Evolutionary conservation across 305 asterid genomes (phyloP).

Genomic region (Rubia peregrina): DNA sequence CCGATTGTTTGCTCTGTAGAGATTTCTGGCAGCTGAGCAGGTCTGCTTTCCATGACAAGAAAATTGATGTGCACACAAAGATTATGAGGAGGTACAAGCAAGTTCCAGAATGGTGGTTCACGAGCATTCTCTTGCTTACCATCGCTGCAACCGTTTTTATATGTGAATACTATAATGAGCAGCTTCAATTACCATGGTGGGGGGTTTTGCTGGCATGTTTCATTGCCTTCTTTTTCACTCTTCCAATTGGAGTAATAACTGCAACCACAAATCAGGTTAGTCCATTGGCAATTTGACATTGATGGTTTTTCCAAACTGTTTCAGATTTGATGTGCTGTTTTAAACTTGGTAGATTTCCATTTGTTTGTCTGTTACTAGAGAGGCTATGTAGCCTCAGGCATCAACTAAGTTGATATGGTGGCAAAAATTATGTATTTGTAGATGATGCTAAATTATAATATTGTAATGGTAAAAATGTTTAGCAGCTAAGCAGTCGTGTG

Average conservation of each 20-base stretch:
- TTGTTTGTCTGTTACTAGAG: neutral
- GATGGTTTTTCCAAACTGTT: neutral
- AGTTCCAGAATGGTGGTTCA: slow-evolving; percentile 96
- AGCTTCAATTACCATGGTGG: slow-evolving; percentile 98
- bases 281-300: neutral
- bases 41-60: slow-evolving; percentile 64
- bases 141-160: slow-evolving; percentile 56
- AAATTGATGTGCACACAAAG: slow-evolving; percentile 74
- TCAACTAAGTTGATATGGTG: neutral
- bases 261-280: slow-evolving; percentile 91
- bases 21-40: slow-evolving; percentile 72
- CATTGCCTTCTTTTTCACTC: slow-evolving; percentile 75
- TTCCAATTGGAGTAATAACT: slow-evolving; percentile 81
- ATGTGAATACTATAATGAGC: slow-evolving; percentile 53
- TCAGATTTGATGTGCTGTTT: neutral
- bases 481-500: too few relatives aligned
- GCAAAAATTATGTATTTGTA: neutral
- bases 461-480: too few relatives aligned
- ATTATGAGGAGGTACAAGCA: slow-evolving; percentile 74
- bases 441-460: neutral
- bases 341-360: neutral
- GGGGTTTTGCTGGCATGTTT: slow-evolving; percentile 77
- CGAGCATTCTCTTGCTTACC: slow-evolving; percentile 47
- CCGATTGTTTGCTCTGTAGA: slow-evolving; percentile 22
- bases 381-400: neutral